Base-by-base conservation (phyloP, 148 eudicot species). In the Dysphania ambrosioides region DNA sequence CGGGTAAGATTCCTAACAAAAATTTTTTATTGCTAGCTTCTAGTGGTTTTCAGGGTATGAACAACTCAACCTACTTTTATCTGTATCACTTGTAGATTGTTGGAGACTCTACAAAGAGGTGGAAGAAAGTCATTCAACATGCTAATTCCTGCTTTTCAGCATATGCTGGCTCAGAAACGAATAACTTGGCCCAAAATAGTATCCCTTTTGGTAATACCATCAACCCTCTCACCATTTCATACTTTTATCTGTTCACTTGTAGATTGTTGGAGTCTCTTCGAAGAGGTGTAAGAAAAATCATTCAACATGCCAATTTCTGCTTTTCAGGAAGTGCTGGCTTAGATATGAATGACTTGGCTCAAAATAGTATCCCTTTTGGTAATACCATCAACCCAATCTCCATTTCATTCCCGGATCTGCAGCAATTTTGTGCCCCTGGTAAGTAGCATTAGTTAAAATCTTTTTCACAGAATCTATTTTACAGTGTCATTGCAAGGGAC, bases 11-110 rank as follows among this genome's bases (percentile, higher is more conserved):
- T 36, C n/a, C n/a, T n/a, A n/a, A n/a, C n/a, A n/a, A n/a, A n/a
- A n/a, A n/a, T n/a, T n/a, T n/a, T n/a, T n/a, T n/a, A n/a, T n/a
- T n/a, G n/a, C n/a, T n/a, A n/a, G n/a, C n/a, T n/a, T n/a, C n/a
- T n/a, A n/a, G n/a, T n/a, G n/a, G n/a, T n/a, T n/a, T n/a, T n/a
- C n/a, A 61, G 21, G 1, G 19, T 6, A 4, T 32, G 35, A 21
- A 29, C 32, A 30, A 11, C 27, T 0, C 27, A 57, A 34, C 26
- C 3, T 55, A 4, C 5, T 55, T 66, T 24, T 8, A 15, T 57
- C 0, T 44, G 24, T 36, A 30, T 36, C 3, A 60, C 47, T 26
- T 55, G 24, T 72, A 88, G 92, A 62, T 73, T 44, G 73, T 88
- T 38, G n/a, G 29, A 1, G 60, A 66, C 5, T 23, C 51, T 26